Conservation (phyloP, 306 rosid genomes). For the Fragaria vesca region DNA sequence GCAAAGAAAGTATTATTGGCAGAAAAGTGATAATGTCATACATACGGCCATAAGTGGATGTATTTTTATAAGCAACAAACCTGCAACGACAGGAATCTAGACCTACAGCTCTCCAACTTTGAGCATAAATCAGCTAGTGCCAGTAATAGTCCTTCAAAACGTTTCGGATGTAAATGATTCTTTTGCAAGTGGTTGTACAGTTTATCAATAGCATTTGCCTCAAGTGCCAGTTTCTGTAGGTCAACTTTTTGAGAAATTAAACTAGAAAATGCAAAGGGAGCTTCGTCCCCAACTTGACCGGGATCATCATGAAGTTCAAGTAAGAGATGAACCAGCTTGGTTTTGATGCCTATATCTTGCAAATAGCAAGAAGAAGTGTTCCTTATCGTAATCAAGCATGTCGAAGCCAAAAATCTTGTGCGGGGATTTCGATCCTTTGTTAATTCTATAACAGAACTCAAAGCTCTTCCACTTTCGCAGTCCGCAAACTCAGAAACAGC, state of each 20-base stretch:
- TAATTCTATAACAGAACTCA: conserved; percentile 66
- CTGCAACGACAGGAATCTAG: conserved; percentile 73
- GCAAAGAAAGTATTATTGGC: background rate
- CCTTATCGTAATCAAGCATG: conserved; percentile 76
- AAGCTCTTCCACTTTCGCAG: conserved; percentile 54
- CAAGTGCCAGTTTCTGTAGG: conserved; percentile 85
- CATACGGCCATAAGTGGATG: background rate
- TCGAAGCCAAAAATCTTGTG: conserved; percentile 78
- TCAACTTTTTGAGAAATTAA: conserved; percentile 76
- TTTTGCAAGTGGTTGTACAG: conserved; percentile 66
- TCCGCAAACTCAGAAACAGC: conserved; percentile 67
- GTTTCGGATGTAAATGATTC: conserved; percentile 47
- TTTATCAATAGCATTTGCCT: conserved; percentile 89
- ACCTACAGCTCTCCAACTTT: conserved; percentile 90
- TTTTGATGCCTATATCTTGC: conserved; percentile 75
- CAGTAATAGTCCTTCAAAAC: conserved; percentile 74
- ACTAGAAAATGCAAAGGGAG: conserved; percentile 69
- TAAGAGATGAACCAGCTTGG: conserved; percentile 70
- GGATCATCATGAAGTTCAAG: conserved; percentile 93
- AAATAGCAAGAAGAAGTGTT: conserved; percentile 68
- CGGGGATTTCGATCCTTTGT: conserved; percentile 70
- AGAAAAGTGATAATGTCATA: background rate
- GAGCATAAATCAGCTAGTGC: conserved; percentile 88
- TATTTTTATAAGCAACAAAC: conserved; percentile 43
- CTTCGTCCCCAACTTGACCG: conserved; percentile 91